Evolutionary conservation across 768 basidiomycete genomes (phyloP).

Genomic region (Russula sp.): DNA sequence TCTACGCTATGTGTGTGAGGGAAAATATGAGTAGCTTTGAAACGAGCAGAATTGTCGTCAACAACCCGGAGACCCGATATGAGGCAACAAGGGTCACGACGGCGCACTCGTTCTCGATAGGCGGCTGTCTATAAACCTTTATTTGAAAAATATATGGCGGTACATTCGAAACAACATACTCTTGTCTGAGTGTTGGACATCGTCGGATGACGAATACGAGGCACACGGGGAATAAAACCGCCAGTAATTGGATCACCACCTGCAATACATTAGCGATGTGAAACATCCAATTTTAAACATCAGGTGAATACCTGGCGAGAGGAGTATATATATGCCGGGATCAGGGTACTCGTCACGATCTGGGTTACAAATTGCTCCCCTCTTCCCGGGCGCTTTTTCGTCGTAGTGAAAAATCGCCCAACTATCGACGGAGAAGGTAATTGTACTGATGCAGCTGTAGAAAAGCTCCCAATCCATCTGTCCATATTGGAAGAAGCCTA

Average conservation of each 20-base stretch:
- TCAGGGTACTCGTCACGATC: background rate
- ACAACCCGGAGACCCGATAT: background rate
- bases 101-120: background rate
- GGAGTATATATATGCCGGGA: background rate
- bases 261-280: background rate
- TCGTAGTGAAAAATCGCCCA: background rate
- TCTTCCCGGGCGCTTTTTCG: background rate
- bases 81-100: background rate
- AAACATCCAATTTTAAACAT: background rate
- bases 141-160: background rate
- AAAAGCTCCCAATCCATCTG: background rate
- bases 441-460: background rate
- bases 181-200: background rate
- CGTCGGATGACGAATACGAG: background rate
- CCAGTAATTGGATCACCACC: background rate
- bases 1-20: background rate
- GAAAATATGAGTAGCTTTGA: background rate
- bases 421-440: background rate
- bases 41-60: background rate
- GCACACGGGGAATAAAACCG: no score
- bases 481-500: background rate
- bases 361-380: background rate
- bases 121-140: background rate
- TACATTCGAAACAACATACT: background rate
- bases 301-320: background rate